Evolutionary conservation across 257 asterid species (phyloP).

Genomic region (Perilla frutescens): DNA sequence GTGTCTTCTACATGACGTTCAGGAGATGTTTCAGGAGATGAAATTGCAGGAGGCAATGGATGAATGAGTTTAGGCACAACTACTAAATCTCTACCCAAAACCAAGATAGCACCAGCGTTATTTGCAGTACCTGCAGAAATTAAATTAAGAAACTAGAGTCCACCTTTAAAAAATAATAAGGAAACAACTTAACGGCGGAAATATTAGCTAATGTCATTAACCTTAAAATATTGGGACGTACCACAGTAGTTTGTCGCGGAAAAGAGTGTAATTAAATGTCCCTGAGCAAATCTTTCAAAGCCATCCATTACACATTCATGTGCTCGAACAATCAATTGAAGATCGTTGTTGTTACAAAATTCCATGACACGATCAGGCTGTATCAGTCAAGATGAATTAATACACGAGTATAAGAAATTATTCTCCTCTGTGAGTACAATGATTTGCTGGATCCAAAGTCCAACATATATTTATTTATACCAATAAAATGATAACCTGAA

Average conservation of each 20-base stretch:
- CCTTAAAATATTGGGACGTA: slow-evolving; percentile 38
- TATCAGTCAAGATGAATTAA: slow-evolving; percentile 33
- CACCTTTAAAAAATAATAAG: slow-evolving; percentile 11
- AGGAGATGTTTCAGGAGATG: slow-evolving; percentile 93
- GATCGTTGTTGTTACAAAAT: slow-evolving; percentile 94
- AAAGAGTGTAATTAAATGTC: slow-evolving; percentile 91
- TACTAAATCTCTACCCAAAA: slow-evolving; percentile 96
- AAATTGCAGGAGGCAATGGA: slow-evolving; percentile 95
- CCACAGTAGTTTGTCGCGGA: slow-evolving; percentile 99
- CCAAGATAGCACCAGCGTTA: slow-evolving; percentile 99
- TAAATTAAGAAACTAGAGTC: slow-evolving; percentile 7
- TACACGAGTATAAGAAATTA: not conserved
- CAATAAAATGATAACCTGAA: not conserved
- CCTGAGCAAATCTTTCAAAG: slow-evolving; percentile 98
- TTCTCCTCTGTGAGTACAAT: not conserved
- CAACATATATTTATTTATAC: not conserved
- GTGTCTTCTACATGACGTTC: slow-evolving; percentile 91
- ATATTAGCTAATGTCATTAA: not conserved
- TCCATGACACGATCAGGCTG: slow-evolving; percentile 99
- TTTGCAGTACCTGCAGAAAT: slow-evolving; percentile 82
- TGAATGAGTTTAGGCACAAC: slow-evolving; percentile 97
- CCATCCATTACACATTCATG: slow-evolving; percentile 99
- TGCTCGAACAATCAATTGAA: slow-evolving; percentile 93
- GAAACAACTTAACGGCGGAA: not conserved
- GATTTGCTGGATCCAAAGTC: not conserved